Evolutionary conservation across 2,329 filamentous ascomycete species (phyloP).

Genomic region (Boeremia lycopersici): DNA sequence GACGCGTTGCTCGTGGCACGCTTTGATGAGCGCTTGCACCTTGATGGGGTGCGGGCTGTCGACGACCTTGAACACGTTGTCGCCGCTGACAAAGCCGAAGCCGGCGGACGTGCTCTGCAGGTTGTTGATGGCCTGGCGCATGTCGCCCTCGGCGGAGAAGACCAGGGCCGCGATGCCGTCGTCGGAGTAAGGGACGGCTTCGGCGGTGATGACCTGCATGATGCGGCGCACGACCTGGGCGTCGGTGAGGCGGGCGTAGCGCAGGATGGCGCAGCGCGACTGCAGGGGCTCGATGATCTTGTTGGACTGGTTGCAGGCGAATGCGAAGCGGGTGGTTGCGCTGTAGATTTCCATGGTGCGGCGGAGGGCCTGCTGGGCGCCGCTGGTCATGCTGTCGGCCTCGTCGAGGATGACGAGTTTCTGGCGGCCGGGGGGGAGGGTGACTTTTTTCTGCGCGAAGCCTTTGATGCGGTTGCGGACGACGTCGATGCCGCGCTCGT

Average conservation of each 20-base stretch:
- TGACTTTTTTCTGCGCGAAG: constrained; percentile 99
- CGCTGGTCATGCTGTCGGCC: constrained; percentile 94
- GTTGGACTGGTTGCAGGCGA: constrained; percentile 98
- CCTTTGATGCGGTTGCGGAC: constrained; percentile 97
- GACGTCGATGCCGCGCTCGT: constrained; percentile 96
- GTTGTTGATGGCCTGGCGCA: constrained; percentile 99
- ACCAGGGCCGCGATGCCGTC: constrained; percentile 95
- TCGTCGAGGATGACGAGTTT: constrained; percentile 98
- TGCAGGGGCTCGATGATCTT: constrained; percentile 99
- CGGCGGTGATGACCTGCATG: constrained; percentile 89
- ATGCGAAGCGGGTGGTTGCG: constrained; percentile 93
- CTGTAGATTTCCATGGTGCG: constrained; percentile 99
- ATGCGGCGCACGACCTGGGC: constrained; percentile 89
- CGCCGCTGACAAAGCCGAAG: constrained; percentile 95
- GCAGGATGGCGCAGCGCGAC: constrained; percentile 92
- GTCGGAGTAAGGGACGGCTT: constrained; percentile 88
- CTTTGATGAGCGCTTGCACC: constrained; percentile 97
- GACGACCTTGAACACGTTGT: constrained; percentile 98
- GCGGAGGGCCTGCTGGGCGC: constrained; percentile 91
- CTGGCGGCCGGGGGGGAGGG: constrained; percentile 84
- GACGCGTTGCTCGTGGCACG: constrained; percentile 89
- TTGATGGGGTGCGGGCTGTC: constrained; percentile 98
- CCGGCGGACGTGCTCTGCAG: constrained; percentile 90
- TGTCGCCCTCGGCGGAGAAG: constrained; percentile 96
- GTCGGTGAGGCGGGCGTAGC: constrained; percentile 91